A percentile compares a stretch with the other conserved stretches of the same genome.
These are phyloP conservation scores for Pseudogymnoascus pannorum DNA, from an alignment of 2,329 filamentous ascomycete species.

Conservation along the genomic window DNA sequence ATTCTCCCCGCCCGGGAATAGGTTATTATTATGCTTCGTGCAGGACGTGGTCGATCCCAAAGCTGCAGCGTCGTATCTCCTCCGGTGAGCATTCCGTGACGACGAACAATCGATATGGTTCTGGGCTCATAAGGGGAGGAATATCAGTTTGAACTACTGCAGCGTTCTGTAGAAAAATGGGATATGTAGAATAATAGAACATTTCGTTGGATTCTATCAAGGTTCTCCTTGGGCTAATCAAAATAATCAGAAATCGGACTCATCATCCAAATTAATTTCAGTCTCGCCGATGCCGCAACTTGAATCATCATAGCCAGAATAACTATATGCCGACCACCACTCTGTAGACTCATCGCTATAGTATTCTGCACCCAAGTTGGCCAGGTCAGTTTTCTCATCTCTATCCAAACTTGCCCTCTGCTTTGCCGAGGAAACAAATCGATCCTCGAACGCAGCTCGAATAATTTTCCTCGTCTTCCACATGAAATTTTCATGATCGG, in stretches of 20 bases:
- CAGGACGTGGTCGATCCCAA: background rate
- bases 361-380: background rate
- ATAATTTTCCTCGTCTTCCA: constrained; percentile 21
- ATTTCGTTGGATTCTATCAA: background rate
- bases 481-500: constrained; percentile 23
- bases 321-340: too few species aligned
- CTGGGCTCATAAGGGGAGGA: background rate
- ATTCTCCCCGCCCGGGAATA: background rate
- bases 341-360: constrained; percentile 14
- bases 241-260: background rate
- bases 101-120: background rate
- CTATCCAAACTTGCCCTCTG: constrained; percentile 21
- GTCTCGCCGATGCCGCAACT: too few species aligned
- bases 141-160: background rate
- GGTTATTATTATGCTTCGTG: background rate
- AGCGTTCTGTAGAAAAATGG: background rate
- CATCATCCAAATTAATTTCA: too few species aligned
- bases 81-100: background rate
- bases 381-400: constrained; percentile 17
- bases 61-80: background rate
- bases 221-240: background rate
- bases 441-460: constrained; percentile 22
- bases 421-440: constrained; percentile 22
- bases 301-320: too few species aligned
- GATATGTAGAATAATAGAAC: background rate